These are phyloP conservation scores for Vitis hybrid DNA, from an alignment of 177 flowering plant species.

Conservation along the genomic window DNA sequence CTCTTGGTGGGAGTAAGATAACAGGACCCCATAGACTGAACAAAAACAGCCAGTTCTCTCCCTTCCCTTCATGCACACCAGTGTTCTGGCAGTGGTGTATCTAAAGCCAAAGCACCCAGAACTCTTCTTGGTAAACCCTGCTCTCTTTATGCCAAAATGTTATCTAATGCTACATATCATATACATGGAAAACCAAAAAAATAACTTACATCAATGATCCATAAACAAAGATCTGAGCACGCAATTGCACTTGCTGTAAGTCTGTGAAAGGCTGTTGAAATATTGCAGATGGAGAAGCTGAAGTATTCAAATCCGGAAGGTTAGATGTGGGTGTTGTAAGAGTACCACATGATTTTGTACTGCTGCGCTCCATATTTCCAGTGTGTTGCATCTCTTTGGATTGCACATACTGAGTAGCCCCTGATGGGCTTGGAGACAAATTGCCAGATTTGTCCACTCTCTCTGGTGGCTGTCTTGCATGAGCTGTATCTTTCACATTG, in stretches of 20 bases:
- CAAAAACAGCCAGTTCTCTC: no score
- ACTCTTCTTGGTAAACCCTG: background rate
- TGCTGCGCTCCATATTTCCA: constrained; percentile 33
- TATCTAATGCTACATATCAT: background rate
- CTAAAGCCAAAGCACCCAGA: background rate
- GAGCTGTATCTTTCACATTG: constrained; percentile 35
- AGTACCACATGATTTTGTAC: constrained; percentile 36
- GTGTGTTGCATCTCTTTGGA: constrained; percentile 34
- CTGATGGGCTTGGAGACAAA: constrained; percentile 28
- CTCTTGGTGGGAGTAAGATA: background rate
- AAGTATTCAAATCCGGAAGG: constrained; percentile 75
- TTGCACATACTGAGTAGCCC: constrained; percentile 32
- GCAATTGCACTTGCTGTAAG: constrained; percentile 92
- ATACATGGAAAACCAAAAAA: background rate
- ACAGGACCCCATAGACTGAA: background rate
- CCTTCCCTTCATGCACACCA: background rate
- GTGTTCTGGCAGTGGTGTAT: background rate
- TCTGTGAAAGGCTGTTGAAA: constrained; percentile 95
- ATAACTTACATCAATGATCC: constrained; percentile 92
- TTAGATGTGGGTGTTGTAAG: constrained; percentile 43
- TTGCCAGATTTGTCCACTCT: constrained; percentile 32
- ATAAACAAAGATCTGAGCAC: constrained; percentile 98
- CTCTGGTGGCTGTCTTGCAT: constrained; percentile 32
- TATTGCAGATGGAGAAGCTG: constrained; percentile 45
- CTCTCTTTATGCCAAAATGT: background rate